These are phyloP conservation scores for Cladosporium sp. DNA, from an alignment of 2,329 filamentous ascomycete genomes.

Conservation along the genomic window DNA sequence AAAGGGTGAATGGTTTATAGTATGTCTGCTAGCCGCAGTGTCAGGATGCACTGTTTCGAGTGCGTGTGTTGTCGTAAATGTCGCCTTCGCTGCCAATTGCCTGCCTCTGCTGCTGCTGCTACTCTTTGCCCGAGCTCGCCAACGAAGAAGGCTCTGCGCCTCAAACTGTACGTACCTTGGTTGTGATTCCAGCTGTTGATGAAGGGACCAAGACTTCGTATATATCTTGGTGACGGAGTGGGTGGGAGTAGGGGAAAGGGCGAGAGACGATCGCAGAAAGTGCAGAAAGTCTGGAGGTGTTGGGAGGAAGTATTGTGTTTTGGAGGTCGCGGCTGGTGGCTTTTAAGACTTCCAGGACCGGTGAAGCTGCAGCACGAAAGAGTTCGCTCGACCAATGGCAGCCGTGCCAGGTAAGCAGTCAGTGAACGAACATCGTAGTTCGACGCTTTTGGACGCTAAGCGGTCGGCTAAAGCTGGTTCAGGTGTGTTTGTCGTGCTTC, in stretches of 20 bases:
- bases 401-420: background rate
- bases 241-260: background rate
- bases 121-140: background rate
- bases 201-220: too few relatives aligned
- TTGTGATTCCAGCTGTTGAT: background rate
- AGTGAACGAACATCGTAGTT: background rate
- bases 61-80: background rate
- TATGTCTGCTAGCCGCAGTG: background rate
- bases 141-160: background rate
- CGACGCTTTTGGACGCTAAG: too few relatives aligned
- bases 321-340: background rate
- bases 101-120: background rate
- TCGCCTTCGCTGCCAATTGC: background rate
- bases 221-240: background rate
- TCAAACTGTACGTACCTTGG: background rate
- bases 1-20: background rate
- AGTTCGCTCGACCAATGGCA: background rate
- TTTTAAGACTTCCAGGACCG: background rate
- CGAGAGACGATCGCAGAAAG: background rate
- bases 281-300: background rate
- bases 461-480: background rate
- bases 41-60: background rate
- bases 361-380: background rate
- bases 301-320: background rate
- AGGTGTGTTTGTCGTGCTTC: background rate